Evolutionary conservation across 108 stramenopile species (phyloP), one percentile per base, ranked within the genome.

Genomic region (Fistulifera pelliculosa): DNA sequence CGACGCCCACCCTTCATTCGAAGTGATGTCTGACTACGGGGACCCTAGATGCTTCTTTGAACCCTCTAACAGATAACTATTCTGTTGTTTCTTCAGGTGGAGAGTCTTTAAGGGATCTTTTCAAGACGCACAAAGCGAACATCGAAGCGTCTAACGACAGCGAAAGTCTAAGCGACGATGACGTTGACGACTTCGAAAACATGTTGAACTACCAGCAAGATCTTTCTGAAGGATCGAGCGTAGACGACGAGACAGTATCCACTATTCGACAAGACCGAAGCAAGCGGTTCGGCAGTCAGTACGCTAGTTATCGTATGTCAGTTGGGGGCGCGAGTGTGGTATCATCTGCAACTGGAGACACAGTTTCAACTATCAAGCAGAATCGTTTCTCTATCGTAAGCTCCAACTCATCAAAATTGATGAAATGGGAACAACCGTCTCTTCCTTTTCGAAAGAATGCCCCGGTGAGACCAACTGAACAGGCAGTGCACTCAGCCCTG

Each of bases 351-450:
- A 35, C 31, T 35, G 31, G 31, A 35, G 53, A 57, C 38, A 52
- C 73, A 31, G 58, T 68, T 2, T 51, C 62, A 5, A 74, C 73
- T 41, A 45, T 65, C 14, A 53, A 52, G 11, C 67, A 68, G 50
- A 24, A 47, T 3, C 5, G 53, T 8, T 35, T 35, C 31, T 35
- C 31, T 3, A 35, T 35, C 8, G 31, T 8, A 6, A 35, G 31
- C 31, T 6, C 31, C 31, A 35, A 35, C 8, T 35, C 31, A 35
- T 35, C 31, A 3, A 35, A 35, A 6, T 6, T 35, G 8, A 6
- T 35, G 31, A 35, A 35, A 35, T 35, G 31, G 60, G 27, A 35
- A 47, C 24, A 60, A 21, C 41, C 44, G 45, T 41, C 39, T 54
- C 31, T 35, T 5, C 60, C 61, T 4, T 75, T 69, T 43, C 60